These are phyloP conservation scores for Hydnomerulius pinastri DNA, from an alignment of 768 basidiomycete genomes.

Conservation along the genomic window DNA sequence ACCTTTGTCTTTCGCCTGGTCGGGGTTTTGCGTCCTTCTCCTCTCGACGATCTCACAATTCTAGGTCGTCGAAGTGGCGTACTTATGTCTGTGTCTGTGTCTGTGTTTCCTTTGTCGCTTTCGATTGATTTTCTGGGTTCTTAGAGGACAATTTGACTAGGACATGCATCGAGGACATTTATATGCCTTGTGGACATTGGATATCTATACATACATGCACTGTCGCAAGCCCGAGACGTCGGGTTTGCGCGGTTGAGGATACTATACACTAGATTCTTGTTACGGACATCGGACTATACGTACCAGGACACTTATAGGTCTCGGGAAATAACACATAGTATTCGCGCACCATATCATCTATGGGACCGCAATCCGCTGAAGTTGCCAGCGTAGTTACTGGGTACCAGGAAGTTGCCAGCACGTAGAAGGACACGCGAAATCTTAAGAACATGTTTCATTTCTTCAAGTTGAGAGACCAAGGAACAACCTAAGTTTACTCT, in stretches of 20 bases:
- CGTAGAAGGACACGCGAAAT: too few species aligned
- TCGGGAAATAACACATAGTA: too few species aligned
- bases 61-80: neutral
- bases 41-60: neutral
- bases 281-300: neutral
- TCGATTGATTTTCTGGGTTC: neutral
- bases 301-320: too few species aligned
- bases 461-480: too few species aligned
- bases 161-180: too few species aligned
- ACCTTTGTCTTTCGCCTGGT: neutral
- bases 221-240: neutral
- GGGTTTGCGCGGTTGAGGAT: neutral
- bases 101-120: neutral
- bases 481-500: too few species aligned
- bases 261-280: neutral
- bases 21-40: neutral
- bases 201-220: neutral
- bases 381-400: too few species aligned
- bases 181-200: neutral
- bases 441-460: too few species aligned
- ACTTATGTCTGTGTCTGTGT: neutral
- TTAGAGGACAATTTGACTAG: too few species aligned
- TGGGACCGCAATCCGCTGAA: too few species aligned
- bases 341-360: too few species aligned
- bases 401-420: too few species aligned